phyloP scores from a whole-genome alignment of 208 protist species.

The Naegleria gruberi region DNA sequence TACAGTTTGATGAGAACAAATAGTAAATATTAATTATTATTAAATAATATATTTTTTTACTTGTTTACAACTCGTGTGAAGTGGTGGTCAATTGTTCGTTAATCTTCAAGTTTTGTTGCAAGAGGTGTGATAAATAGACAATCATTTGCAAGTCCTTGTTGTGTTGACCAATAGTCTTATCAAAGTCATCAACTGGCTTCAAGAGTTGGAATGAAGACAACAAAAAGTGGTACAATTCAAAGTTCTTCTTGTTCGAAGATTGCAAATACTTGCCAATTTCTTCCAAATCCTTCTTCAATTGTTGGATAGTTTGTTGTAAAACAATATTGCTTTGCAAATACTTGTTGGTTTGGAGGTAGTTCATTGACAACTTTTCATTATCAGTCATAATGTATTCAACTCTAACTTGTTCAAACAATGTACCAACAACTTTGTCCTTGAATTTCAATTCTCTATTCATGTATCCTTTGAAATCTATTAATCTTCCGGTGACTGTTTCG shows the following conservation, averaged over 20 bases:
- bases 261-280: background rate
- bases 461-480: background rate
- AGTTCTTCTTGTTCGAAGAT: background rate
- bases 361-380: background rate
- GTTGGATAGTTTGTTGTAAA: background rate
- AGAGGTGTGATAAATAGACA: background rate
- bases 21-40: too few relatives aligned
- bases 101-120: background rate
- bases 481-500: background rate
- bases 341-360: background rate
- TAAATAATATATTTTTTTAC: too few relatives aligned
- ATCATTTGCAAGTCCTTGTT: background rate
- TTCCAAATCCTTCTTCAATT: background rate
- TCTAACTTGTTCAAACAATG: background rate
- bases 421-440: background rate
- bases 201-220: background rate
- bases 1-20: too few relatives aligned
- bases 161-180: background rate
- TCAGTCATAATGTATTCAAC: background rate
- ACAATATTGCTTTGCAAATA: background rate
- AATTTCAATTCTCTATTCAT: background rate
- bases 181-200: background rate
- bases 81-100: background rate
- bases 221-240: background rate
- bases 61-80: background rate